Evolutionary conservation across 768 basidiomycete genomes (phyloP).

Genomic region (Jaapia argillacea): DNA sequence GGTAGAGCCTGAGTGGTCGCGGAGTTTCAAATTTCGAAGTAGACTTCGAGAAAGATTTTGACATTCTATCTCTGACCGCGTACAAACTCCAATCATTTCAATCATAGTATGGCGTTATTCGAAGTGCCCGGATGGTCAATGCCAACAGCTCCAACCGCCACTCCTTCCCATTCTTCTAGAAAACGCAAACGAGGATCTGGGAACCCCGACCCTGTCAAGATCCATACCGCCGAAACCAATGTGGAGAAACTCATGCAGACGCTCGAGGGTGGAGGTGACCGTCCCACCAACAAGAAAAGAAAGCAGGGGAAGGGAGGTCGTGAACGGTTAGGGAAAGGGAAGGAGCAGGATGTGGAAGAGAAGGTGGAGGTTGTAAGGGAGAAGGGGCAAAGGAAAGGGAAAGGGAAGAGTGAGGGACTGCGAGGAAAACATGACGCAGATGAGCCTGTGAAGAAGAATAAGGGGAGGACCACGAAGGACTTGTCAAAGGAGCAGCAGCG

Average conservation of each 20-base stretch:
- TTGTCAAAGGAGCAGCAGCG: background rate
- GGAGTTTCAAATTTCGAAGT: too few species aligned
- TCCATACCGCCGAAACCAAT: conserved; percentile 19
- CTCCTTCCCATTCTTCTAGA: conserved; percentile 7
- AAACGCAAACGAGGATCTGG: conserved; percentile 19
- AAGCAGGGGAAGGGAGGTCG: conserved; percentile 10
- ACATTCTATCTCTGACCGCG: too few species aligned
- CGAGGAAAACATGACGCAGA: background rate
- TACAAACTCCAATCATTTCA: too few species aligned
- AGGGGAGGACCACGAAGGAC: background rate
- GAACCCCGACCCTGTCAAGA: conserved; percentile 9
- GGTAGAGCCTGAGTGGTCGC: too few species aligned
- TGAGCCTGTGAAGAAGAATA: background rate
- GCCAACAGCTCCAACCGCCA: conserved; percentile 11
- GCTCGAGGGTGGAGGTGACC: conserved; percentile 8
- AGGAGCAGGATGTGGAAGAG: background rate
- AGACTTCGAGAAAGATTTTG: too few species aligned
- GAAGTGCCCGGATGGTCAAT: conserved; percentile 26
- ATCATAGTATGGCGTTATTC: conserved; percentile 24
- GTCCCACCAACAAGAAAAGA: conserved; percentile 1
- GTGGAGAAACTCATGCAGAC: conserved; percentile 24
- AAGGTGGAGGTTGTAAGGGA: conserved; percentile 1
- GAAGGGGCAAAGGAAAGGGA: background rate
- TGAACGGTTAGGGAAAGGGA: conserved; percentile 6
- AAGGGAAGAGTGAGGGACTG: conserved; percentile 2